Evolutionary conservation across 805 yeast species (phyloP), one percentile per base, ranked within the genome.

Genomic region (Saturnispora dispora): DNA sequence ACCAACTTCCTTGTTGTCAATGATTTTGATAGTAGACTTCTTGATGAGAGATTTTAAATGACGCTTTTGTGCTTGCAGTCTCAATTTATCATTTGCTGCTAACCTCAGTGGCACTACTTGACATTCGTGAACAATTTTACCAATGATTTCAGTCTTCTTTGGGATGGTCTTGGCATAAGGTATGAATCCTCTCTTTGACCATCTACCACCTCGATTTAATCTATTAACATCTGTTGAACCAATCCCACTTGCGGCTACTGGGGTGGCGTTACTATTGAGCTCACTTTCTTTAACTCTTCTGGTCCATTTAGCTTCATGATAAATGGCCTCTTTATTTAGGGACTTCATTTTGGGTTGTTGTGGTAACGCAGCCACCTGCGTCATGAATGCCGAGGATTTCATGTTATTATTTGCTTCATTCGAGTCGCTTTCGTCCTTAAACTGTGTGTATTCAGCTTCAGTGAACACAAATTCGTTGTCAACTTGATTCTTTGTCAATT

Each of bases 61-160:
- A 43, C 64, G 58, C 56, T 57, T 63, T 47, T 61, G 67, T 72
- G 61, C 79, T 73, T 58, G 81, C 75, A 60, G 83, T 79, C 65
- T 83, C 75, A 65, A 47, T 48, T 57, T 57, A 65, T 89, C 88
- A 63, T 84, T 83, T 28, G 78, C 75, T 61, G 88, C 95, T 43
- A 73, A 70, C 60, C 81, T 78, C 4, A 88, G 79, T 11, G 98
- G 97, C 48, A 85, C 78, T 20, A 88, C 82, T 59, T 85, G 87
- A 66, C 97, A 90, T 64, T 93, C 99, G 64, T 93, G 97, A 52
- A 83, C 85, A 28, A 91, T 83, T 36, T 89, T 87, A 37, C 99
- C 99, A 11, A 81, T 77, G 35, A 93, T 68, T 2, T 89, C 78
- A 0, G 99, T 90, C 60, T 87, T 86, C 63, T 82, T 89, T 0